Evolutionary conservation across 1,139 yeast genomes (phyloP), one percentile per base, ranked within the genome.

Genomic region (Candida pseudoviswanathii): DNA sequence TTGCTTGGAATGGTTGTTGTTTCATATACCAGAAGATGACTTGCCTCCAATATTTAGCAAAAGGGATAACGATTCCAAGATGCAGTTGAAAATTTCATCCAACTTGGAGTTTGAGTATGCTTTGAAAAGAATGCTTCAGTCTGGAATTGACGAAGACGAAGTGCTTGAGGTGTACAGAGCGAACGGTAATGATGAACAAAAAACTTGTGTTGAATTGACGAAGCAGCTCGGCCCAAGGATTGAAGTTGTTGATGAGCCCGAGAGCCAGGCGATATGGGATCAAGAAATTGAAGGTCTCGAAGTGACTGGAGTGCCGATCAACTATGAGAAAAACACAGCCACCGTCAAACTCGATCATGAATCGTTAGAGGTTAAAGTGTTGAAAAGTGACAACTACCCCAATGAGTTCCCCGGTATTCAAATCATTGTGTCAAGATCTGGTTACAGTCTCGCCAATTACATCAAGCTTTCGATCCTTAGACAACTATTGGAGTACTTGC

Each of bases 21-120:
- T 92, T 58, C 95, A 92, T 60, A 79, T 92, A 2, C 98, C 98
- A 0, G 97, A 92, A 59, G 98, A 91, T 62, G 99, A 94, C 61
- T 70, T 94, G 41, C 99, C 99, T 0, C 61, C 66, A 21, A 64
- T 78, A 45, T 79, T 79, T 62, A 63, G 77, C 31, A 76, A 79
- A 54, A 63, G 75, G 11, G 76, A 75, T 29, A 67, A 73, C 39
- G 82, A 79, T 53, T 69, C 81, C 1, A 71, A 70, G 33, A 76
- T 82, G 9, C 68, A 76, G 29, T 67, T 83, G 43, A 82, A 73
- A 42, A 70, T 82, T 11, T 73, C 84, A 27, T 77, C 73, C 32
- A 62, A 72, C 49, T 60, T 72, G 27, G 68, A 70, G 49, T 54
- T 59, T n/a, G 81, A 77, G 54, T 64, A 71, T 48, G 54, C 67